Base-by-base conservation (phyloP, 2,329 filamentous ascomycete genomes). In the Penicillium griseofulvum region DNA sequence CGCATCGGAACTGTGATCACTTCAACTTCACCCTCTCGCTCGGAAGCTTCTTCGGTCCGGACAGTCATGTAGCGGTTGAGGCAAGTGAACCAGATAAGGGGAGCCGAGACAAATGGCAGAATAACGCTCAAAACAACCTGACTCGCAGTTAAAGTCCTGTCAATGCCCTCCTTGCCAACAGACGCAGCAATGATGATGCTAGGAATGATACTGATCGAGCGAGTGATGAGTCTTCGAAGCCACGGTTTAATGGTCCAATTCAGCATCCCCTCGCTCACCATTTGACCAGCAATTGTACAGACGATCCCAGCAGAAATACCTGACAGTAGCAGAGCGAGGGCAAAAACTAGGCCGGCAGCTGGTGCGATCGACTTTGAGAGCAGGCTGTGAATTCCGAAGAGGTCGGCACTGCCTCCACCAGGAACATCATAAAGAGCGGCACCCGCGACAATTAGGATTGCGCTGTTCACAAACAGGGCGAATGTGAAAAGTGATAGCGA, bases 251-350 rank as follows among this genome's bases (percentile, higher is more conserved):
- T 73, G 5, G 76, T 84, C 88, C 90, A 91, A 44, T 85, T 84
- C 42, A 96, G 72, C 57, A 91, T 89, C 7, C 91, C 91, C 71
- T 95, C 91, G 59, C 85, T 87, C 22, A 96, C 87, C 86, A 96
- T 94, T 71, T 96, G 91, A 0, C 91, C 91, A 0, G 91, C 84
- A 63, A 96, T 94, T 1, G 91, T 96, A 75, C 91, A 95, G 2
- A 95, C 87, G 34, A 96, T 90, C 6, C 91, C 91, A 0, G 91
- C 91, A 0, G 87, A 90, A 12, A 90, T 82, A 9, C 91, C 91
- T 0, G 88, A 92, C 0, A 95, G 82, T 0, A 96, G 81, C 1
- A 96, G 77, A 0, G 91, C 90, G 2, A 95, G 78, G 0, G 90
- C 90, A 60, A 96, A 96, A n/a, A 96, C 79, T 3, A 88, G 89